Evolutionary conservation across 2,329 filamentous ascomycete species (phyloP), one percentile per base, ranked within the genome.

Genomic region (Alternaria brassicicola): DNA sequence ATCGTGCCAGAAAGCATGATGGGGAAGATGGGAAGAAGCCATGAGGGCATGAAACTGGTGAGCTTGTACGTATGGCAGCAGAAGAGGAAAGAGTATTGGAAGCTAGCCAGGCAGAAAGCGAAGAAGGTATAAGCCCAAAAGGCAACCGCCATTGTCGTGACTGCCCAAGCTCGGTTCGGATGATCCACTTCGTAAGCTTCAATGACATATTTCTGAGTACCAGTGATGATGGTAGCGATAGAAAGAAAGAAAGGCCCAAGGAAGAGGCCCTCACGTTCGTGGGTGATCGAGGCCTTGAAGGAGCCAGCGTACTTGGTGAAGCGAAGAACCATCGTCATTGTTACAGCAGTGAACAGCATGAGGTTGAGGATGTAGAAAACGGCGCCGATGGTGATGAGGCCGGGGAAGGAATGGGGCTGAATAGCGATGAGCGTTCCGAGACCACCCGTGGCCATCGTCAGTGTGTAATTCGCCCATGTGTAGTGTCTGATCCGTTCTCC

Each of bases 21-120:
- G 15, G 89, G 89, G 73, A 91, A 92, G 67, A 91, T 88, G 39
- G 89, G 89, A 6, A 92, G 78, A 55, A 91, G 85, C 89, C 89
- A 91, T 0, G 88, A 87, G 0, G 89, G 89, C 82, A 89, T 90
- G 85, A 91, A 90, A 36, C 84, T 86, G 54, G 87, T 84, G 15
- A 91, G 77, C 6, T 80, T 82, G 57, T 87, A 88, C 60, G 78
- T 83, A 68, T 85, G 84, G 7, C 79, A 76, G 6, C 84, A 80
- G 73, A 92, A 92, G 30, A 92, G 79, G 70, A 84, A 86, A 33
- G 84, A 87, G 78, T 91, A 92, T 55, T 80, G 79, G 57, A 78
- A 76, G 25, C 76, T 66, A 6, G 78, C 78, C 41, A 80, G 65
- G 28, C 69, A 57, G 57, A 80, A 79, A 0, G 78, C 76, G 49